phyloP scores from a whole-genome alignment of 2,329 filamentous ascomycete species.

The Westerdykella aurantiaca region DNA sequence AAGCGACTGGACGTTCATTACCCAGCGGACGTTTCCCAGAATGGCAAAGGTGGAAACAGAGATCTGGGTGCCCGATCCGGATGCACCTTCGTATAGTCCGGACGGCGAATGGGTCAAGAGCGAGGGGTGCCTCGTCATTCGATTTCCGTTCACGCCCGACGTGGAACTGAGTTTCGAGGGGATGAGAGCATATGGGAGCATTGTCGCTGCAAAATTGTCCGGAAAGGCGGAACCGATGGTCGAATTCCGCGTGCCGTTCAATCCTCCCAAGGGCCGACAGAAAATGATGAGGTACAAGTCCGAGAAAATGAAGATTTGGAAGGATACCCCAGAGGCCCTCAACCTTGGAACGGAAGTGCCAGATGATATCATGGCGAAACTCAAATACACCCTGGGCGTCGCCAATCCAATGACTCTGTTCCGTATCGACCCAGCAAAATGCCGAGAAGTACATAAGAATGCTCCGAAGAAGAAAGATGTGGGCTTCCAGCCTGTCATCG shows the following conservation, averaged over 20 bases:
- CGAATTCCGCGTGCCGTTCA: conserved; percentile 62
- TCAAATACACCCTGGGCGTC: conserved; percentile 61
- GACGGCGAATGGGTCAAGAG: conserved; percentile 47
- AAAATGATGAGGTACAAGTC: conserved; percentile 53
- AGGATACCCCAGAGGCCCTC: conserved; percentile 47
- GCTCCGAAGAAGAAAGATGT: conserved; percentile 54
- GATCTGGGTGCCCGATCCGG: conserved; percentile 64
- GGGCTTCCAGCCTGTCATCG: conserved; percentile 60
- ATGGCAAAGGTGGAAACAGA: conserved; percentile 64
- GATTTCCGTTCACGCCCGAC: conserved; percentile 53
- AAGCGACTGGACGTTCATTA: conserved; percentile 62
- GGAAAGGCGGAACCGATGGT: conserved; percentile 51
- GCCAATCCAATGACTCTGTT: conserved; percentile 63
- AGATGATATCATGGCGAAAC: conserved; percentile 54
- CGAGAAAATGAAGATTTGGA: conserved; percentile 61
- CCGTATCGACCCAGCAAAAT: conserved; percentile 54
- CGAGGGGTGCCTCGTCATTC: conserved; percentile 59
- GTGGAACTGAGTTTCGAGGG: conserved; percentile 28
- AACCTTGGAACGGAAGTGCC: conserved; percentile 44
- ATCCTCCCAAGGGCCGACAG: conserved; percentile 55
- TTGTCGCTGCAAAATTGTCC: conserved; percentile 30
- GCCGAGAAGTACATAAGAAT: conserved; percentile 55
- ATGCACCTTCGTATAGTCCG: conserved; percentile 47
- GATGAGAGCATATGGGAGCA: conserved; percentile 27
- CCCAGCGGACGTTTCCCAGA: conserved; percentile 61